Conservation (phyloP, 2,329 filamentous ascomycete species). For the Myriosclerotinia scirpicola region DNA sequence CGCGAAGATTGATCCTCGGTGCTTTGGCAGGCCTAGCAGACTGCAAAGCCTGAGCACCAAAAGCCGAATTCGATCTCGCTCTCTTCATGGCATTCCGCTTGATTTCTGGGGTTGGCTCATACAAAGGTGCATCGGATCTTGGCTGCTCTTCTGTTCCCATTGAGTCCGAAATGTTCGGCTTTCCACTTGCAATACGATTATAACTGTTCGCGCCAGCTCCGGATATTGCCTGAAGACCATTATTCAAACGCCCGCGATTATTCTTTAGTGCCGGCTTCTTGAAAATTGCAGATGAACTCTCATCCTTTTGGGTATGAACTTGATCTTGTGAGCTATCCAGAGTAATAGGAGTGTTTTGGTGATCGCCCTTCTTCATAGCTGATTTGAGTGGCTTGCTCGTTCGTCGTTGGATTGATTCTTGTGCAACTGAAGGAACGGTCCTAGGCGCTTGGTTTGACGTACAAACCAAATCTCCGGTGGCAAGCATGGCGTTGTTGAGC, state of each 20-base stretch:
- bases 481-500: not conserved
- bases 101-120: slow-evolving; percentile 11
- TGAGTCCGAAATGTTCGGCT: not conserved
- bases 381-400: slow-evolving; percentile 20
- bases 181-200: slow-evolving; percentile 21
- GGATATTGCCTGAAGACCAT: not conserved
- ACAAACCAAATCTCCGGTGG: not conserved
- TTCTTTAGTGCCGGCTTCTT: slow-evolving; percentile 4
- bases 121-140: not conserved
- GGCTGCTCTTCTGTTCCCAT: not conserved
- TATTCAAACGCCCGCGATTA: not conserved
- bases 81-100: slow-evolving; percentile 24
- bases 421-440: not conserved
- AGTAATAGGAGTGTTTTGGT: slow-evolving; percentile 1
- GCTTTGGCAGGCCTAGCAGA: slow-evolving; percentile 13
- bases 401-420: slow-evolving; percentile 22
- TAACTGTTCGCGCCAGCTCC: slow-evolving; percentile 12
- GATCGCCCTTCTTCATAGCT: slow-evolving; percentile 24
- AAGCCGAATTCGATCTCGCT: slow-evolving; percentile 14
- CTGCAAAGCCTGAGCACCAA: not conserved
- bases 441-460: not conserved
- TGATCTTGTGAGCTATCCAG: not conserved
- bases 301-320: not conserved
- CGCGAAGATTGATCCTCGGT: slow-evolving; percentile 10
- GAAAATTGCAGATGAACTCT: not conserved